Percentiles rank a stretch among this genome's conserved stretches.
phyloP scores from a whole-genome alignment of 73 alveolate species.

The Durusdinium trenchii region DNA sequence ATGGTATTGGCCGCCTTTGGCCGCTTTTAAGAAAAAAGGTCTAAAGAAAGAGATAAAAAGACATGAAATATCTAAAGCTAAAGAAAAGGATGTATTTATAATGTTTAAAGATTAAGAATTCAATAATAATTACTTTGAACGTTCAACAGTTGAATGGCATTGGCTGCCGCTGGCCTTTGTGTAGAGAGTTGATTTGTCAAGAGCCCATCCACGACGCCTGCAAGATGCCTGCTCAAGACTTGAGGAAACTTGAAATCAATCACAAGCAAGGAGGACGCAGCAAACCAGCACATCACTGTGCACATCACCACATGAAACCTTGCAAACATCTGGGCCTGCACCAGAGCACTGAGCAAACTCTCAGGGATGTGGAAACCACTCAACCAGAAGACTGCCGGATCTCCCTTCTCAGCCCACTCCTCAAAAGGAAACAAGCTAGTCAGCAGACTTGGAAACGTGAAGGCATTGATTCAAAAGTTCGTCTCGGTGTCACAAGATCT shows the following conservation, averaged over 20 bases:
- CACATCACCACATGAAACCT: too few species aligned
- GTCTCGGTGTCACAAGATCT: too few species aligned
- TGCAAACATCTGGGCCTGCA: slow-evolving; percentile 97
- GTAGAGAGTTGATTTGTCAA: slow-evolving; percentile 99
- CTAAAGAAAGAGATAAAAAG: neutral
- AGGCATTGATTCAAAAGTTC: too few species aligned
- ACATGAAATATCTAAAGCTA: neutral
- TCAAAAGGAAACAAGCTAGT: neutral
- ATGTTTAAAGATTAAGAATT: too few species aligned
- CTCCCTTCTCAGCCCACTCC: slow-evolving; percentile 98
- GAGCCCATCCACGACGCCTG: slow-evolving; percentile 99
- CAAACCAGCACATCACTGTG: neutral
- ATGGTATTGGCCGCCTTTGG: neutral
- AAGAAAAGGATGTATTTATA: too few species aligned
- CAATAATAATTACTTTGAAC: too few species aligned
- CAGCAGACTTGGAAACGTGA: neutral
- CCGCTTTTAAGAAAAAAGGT: neutral
- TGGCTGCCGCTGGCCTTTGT: slow-evolving; percentile 97
- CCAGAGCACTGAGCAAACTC: slow-evolving; percentile 99
- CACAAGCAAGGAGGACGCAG: too few species aligned
- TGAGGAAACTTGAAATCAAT: neutral
- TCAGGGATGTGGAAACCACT: slow-evolving; percentile 99
- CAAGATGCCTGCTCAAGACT: slow-evolving; percentile 97
- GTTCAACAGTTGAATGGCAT: too few species aligned
- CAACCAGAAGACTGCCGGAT: slow-evolving; percentile 99